Evolutionary conservation across 73 alveolate genomes (phyloP).

Genomic region (Paramecium primaurelia): DNA sequence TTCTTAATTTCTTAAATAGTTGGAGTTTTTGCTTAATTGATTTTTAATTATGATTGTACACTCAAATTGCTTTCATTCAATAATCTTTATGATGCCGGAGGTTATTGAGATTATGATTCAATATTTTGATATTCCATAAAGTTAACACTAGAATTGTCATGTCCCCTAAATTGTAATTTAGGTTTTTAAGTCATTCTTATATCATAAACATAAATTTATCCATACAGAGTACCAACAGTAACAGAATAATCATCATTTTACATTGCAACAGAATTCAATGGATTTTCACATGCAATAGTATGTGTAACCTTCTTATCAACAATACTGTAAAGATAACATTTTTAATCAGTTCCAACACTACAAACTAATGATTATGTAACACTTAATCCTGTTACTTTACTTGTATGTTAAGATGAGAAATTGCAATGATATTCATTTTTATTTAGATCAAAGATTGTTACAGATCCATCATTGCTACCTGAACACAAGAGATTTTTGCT

Average conservation of each 20-base stretch:
- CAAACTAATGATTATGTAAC: background rate
- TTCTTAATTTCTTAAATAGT: background rate
- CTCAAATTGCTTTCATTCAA: constrained; percentile 8
- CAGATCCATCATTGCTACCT: constrained; percentile 38
- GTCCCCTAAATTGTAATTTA: constrained; percentile 13
- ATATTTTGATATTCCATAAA: background rate
- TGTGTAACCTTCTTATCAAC: background rate
- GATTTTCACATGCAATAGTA: background rate
- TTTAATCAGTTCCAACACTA: constrained; percentile 44
- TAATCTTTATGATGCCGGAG: background rate
- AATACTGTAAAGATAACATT: background rate
- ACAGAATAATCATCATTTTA: constrained; percentile 3
- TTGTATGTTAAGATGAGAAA: background rate
- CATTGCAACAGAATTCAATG: background rate
- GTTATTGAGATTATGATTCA: background rate
- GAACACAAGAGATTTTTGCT: background rate
- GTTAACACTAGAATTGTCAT: constrained; percentile 34
- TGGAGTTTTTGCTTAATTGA: background rate
- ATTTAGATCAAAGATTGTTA: background rate
- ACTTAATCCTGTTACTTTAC: constrained; percentile 6
- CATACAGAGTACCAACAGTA: constrained; percentile 36
- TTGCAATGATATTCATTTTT: background rate
- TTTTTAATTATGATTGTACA: background rate
- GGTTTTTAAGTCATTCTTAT: constrained; percentile 16
- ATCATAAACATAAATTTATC: constrained; percentile 25